Base-by-base conservation (phyloP, 208 protist species). In the Acanthamoeba polyphaga region DNA sequence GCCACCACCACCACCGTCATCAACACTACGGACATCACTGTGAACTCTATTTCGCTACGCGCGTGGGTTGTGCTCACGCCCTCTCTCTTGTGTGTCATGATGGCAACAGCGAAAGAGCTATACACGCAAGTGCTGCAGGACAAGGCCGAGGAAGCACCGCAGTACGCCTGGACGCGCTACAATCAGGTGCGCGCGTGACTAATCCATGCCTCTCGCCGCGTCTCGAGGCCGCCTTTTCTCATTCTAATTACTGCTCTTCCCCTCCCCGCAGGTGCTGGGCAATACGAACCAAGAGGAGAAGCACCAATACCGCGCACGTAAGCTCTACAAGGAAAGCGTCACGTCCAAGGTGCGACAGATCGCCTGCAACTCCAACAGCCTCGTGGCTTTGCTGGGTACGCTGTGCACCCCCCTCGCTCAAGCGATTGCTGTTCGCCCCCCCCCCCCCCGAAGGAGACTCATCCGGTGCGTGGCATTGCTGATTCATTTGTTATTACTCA, bases 291-390 rank as follows among this genome's bases (percentile, higher is more conserved):
- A 89, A 46, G 53, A 89, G 51, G 64, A 72, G 64, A 89, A 60
- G 32, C 53, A 29, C 49, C 27, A 68, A 51, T 46, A 46, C 15
- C 82, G 49, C 17, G 82, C 49, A 9, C 46, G 58, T 5, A 89
- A 34, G 51, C 82, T 89, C 51, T 89, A 89, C 58, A 89, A 66
- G 32, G 82, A 89, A 24, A 66, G n/a, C 38, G 82, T 89, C 22
- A 60, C 76, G 8, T 49, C 49, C 9, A 66, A 66, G 27, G 82
- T 89, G 53, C 22, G 49, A 22, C 82, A 89, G 58, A 89, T 89
- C n/a, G 49, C 49, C 49, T 89, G 82, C 53, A 89, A 89, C 82
- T n/a, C 49, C 38, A 60, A 89, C 49, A 60, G 58, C 49, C 82
- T 89, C 29, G 32, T 66, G n/a, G 51, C 58, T 66, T 43, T 89